Conservation (phyloP, 2,329 filamentous ascomycete species). For the Arachnomyces sp. region DNA sequence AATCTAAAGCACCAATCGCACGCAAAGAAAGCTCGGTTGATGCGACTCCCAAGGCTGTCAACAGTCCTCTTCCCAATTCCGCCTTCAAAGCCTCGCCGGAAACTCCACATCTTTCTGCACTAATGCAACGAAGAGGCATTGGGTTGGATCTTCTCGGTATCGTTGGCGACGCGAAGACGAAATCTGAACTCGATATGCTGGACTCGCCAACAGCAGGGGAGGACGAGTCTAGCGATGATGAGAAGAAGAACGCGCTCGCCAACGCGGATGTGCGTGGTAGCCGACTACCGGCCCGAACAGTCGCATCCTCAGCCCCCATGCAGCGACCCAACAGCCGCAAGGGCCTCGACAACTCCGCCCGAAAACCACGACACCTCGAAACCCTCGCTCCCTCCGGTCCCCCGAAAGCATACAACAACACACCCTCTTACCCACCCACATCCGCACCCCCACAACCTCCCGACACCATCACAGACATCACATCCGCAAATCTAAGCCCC, state of each 20-base stretch:
- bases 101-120: conserved; percentile 58
- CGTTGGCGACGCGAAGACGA: conserved; percentile 48
- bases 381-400: conserved; percentile 27
- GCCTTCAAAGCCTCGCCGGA: conserved; percentile 48
- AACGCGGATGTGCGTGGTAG: conserved; percentile 21
- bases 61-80: conserved; percentile 20
- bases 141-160: conserved; percentile 50
- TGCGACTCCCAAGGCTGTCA: neutral
- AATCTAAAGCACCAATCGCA: neutral
- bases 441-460: conserved; percentile 28
- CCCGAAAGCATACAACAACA: conserved; percentile 17
- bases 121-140: conserved; percentile 56
- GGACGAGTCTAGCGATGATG: conserved; percentile 29
- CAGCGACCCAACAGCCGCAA: conserved; percentile 53
- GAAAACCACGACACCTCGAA: conserved; percentile 34
- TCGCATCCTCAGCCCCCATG: conserved; percentile 43
- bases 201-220: conserved; percentile 25
- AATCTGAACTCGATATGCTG: conserved; percentile 28
- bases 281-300: conserved; percentile 49
- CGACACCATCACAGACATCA: conserved; percentile 31
- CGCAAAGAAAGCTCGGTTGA: neutral
- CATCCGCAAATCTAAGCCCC: conserved; percentile 54
- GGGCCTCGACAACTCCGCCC: conserved; percentile 36
- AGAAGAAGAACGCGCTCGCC: conserved; percentile 17
- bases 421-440: conserved; percentile 30